Conservation (phyloP, 164 flowering plant species). For the Annona squamosa region DNA sequence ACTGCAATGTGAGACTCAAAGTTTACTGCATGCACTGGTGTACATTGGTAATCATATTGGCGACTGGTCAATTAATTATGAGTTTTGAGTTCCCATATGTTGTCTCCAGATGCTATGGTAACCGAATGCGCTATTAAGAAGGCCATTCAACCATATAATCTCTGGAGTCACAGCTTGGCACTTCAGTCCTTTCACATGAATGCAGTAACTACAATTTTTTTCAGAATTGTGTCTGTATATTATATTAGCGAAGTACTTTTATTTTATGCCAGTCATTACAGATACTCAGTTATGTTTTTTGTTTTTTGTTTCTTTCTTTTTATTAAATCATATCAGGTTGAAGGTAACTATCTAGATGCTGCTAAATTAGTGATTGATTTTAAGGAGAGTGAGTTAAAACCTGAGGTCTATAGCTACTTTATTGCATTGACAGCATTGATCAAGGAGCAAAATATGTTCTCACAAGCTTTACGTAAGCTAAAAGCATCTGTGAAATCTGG, state of each 20-base stretch:
- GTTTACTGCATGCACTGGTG: background rate
- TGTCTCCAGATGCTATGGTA: background rate
- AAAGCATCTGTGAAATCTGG: slow-evolving; percentile 55
- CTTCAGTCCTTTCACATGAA: too few relatives aligned
- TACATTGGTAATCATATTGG: background rate
- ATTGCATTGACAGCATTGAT: slow-evolving; percentile 96
- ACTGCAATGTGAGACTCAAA: too few relatives aligned
- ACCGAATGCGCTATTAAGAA: too few relatives aligned
- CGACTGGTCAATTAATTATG: background rate
- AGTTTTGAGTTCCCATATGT: background rate
- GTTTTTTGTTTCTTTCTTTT: background rate
- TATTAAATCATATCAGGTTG: slow-evolving; percentile 35
- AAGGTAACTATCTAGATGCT: slow-evolving; percentile 59
- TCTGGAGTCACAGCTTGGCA: too few relatives aligned
- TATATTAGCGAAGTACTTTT: background rate
- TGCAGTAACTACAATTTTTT: background rate
- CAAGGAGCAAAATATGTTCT: slow-evolving; percentile 78
- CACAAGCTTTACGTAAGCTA: slow-evolving; percentile 66
- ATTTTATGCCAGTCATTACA: background rate
- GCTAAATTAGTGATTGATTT: slow-evolving; percentile 60
- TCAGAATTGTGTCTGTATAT: background rate
- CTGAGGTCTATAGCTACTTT: slow-evolving; percentile 81
- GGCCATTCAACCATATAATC: too few relatives aligned
- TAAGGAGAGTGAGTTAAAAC: slow-evolving; percentile 64
- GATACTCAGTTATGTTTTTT: background rate